These are phyloP conservation scores for Inonotus obliquus DNA, from an alignment of 1,284 basidiomycete species.

Conservation along the genomic window DNA sequence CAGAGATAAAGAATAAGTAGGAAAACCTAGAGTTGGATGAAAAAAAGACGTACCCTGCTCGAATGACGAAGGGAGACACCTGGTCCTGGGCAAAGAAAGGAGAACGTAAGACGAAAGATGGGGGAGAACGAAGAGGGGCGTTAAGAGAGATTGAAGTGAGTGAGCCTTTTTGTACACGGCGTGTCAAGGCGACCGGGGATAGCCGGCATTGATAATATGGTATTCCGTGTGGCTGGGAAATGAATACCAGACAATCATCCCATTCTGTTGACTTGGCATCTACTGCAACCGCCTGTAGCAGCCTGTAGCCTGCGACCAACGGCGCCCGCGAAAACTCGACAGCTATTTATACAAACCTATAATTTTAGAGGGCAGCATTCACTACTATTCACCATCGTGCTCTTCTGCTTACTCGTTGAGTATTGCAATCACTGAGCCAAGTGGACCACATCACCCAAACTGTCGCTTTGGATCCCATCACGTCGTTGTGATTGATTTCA, in stretches of 20 bases:
- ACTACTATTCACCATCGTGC: too few species aligned
- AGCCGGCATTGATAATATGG: not conserved
- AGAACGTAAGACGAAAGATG: constrained; percentile 2
- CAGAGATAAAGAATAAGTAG: not conserved
- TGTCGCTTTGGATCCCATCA: not conserved
- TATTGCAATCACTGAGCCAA: too few species aligned
- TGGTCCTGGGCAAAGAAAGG: constrained; percentile 3
- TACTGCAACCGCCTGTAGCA: too few species aligned
- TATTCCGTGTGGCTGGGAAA: not conserved
- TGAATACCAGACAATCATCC: too few species aligned
- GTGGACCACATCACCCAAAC: too few species aligned
- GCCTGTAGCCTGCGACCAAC: not conserved
- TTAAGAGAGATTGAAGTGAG: constrained; percentile 17
- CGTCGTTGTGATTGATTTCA: not conserved
- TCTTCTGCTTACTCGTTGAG: too few species aligned
- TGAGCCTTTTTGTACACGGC: not conserved
- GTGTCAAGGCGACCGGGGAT: not conserved
- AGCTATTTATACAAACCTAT: too few species aligned
- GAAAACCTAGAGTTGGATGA: not conserved
- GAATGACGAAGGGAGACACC: constrained; percentile 7
- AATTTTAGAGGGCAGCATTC: too few species aligned
- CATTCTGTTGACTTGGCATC: too few species aligned
- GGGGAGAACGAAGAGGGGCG: constrained; percentile 8
- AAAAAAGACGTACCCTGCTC: constrained; percentile 14
- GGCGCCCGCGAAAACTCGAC: not conserved